These are phyloP conservation scores for Phytopythium sindhum DNA, from an alignment of 352 stramenopile genomes.

Conservation along the genomic window DNA sequence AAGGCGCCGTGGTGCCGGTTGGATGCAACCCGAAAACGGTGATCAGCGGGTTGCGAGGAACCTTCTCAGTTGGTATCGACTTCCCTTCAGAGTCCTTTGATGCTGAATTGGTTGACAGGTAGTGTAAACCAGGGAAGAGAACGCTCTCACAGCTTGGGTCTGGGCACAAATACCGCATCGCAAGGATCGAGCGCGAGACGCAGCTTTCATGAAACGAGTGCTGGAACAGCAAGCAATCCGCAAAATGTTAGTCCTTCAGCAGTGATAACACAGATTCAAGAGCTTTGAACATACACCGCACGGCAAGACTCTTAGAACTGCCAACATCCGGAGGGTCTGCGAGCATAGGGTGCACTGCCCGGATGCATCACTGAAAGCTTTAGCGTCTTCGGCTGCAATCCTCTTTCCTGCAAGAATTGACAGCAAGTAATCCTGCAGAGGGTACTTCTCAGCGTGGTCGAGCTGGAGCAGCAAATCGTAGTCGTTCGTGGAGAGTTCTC, in stretches of 20 bases:
- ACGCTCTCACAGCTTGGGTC: slow-evolving; percentile 48
- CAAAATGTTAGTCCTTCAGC: not conserved
- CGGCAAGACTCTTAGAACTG: slow-evolving; percentile 38
- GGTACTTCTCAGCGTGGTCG: slow-evolving; percentile 47
- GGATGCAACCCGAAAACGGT: slow-evolving; percentile 18
- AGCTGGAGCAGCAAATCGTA: slow-evolving; percentile 78
- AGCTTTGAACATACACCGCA: slow-evolving; percentile 42
- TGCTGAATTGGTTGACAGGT: slow-evolving; percentile 21
- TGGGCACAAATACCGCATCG: slow-evolving; percentile 2
- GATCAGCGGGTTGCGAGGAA: slow-evolving; percentile 4
- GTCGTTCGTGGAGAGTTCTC: slow-evolving; percentile 82
- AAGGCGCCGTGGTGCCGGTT: not conserved
- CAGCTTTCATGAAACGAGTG: slow-evolving; percentile 81
- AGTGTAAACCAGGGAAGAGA: slow-evolving; percentile 61
- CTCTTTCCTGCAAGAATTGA: slow-evolving; percentile 41
- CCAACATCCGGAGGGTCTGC: slow-evolving; percentile 61
- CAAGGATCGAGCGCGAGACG: slow-evolving; percentile 56
- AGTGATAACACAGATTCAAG: not conserved
- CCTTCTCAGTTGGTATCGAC: not conserved
- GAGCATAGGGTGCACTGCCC: slow-evolving; percentile 47
- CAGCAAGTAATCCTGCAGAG: slow-evolving; percentile 78
- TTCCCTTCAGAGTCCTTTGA: not conserved
- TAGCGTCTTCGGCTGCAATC: slow-evolving; percentile 40
- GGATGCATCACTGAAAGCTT: slow-evolving; percentile 38
- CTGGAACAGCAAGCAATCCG: slow-evolving; percentile 16